Conservation (phyloP, 441 rosid genomes). For the Populus hybrid region DNA sequence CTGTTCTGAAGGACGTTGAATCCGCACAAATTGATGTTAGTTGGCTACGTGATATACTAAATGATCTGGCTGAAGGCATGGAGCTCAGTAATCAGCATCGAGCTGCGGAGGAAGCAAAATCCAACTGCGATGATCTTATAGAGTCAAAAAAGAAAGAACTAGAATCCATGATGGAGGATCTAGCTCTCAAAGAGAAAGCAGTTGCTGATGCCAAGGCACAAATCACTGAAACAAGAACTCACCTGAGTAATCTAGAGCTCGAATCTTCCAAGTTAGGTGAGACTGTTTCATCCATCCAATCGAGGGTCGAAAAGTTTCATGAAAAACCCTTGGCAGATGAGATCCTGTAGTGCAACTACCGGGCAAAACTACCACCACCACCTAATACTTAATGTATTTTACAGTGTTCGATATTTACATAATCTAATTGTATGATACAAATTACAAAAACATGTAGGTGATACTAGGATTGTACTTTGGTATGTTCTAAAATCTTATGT, state of each 20-base stretch:
- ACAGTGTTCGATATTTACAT: not conserved
- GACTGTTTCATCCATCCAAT: constrained; percentile 13
- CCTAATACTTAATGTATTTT: not conserved
- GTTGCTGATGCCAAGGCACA: constrained; percentile 25
- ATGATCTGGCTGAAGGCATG: constrained; percentile 45
- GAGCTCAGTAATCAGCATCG: constrained; percentile 34
- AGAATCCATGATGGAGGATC: constrained; percentile 39
- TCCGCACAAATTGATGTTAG: constrained; percentile 52
- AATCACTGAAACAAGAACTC: constrained; percentile 26
- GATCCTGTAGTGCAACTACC: constrained; percentile 19
- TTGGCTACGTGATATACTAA: constrained; percentile 53
- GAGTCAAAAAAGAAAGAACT: constrained; percentile 45
- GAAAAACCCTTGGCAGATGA: constrained; percentile 28
- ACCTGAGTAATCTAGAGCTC: constrained; percentile 28
- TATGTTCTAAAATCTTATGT: not conserved
- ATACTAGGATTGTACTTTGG: not conserved
- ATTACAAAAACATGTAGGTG: not conserved
- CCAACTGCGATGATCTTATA: constrained; percentile 24
- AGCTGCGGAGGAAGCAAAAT: constrained; percentile 37
- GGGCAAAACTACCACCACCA: not conserved
- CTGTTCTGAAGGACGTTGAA: constrained; percentile 67
- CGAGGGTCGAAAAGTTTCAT: constrained; percentile 20
- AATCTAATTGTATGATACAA: constrained; percentile 7
- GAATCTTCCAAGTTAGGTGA: constrained; percentile 28
- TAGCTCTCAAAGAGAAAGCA: constrained; percentile 37